A percentile compares a stretch with the other conserved stretches of the same genome.
These are phyloP conservation scores for Backusella westeae DNA, from an alignment of 192 early-diverging fungal species.

Conservation along the genomic window DNA sequence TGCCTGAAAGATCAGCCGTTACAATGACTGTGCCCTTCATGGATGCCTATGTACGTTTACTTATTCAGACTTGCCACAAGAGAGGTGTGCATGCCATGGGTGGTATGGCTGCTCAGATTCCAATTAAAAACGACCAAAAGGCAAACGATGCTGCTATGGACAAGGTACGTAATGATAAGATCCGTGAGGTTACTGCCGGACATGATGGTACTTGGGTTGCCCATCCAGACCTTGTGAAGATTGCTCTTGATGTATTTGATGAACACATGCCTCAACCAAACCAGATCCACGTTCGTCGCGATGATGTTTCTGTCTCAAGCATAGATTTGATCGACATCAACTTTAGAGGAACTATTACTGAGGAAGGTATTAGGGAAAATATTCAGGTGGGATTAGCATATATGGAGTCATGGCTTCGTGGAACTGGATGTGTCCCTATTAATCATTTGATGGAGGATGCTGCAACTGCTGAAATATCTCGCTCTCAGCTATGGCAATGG, in stretches of 20 bases:
- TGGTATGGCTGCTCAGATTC: constrained; percentile 98
- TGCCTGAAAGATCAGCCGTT: constrained; percentile 89
- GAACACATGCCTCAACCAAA: constrained; percentile 93
- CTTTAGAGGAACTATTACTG: constrained; percentile 74
- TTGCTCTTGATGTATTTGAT: constrained; percentile 89
- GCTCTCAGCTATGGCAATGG: constrained; percentile 98
- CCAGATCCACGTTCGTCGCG: constrained; percentile 88
- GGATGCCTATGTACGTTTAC: constrained; percentile 93
- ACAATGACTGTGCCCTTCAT: constrained; percentile 96
- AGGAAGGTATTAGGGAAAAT: constrained; percentile 87
- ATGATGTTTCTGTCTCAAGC: constrained; percentile 82
- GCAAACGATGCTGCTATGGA: constrained; percentile 90
- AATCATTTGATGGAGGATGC: constrained; percentile 99
- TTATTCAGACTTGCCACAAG: constrained; percentile 98
- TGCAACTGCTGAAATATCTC: constrained; percentile 95
- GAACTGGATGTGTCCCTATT: constrained; percentile 93
- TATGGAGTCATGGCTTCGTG: constrained; percentile 95
- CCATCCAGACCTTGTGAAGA: constrained; percentile 89
- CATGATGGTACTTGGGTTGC: constrained; percentile 97
- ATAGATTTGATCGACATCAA: constrained; percentile 79
- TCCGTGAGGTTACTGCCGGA: constrained; percentile 90
- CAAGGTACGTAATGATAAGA: constrained; percentile 94
- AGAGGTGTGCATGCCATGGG: constrained; percentile 99
- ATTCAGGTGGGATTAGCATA: constrained; percentile 90
- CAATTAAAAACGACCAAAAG: constrained; percentile 88